Conservation (phyloP, 305 asterid genomes). For the Withania somnifera region DNA sequence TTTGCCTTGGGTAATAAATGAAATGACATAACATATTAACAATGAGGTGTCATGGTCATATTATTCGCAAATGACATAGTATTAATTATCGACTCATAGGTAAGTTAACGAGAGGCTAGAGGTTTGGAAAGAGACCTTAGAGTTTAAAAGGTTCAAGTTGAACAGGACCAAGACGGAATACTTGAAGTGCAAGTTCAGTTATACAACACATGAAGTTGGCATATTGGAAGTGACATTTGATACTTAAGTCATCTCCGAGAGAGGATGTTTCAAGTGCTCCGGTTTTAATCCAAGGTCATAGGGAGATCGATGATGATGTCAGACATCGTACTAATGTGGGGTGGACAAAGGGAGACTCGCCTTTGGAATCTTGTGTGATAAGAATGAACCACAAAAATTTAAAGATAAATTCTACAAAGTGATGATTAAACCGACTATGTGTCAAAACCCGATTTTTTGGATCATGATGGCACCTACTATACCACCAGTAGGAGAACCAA, state of each 20-base stretch:
- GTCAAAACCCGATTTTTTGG: no score
- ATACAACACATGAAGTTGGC: neutral
- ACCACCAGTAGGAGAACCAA: no score
- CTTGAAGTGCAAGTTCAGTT: neutral
- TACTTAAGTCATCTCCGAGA: neutral
- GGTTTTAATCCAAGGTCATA: neutral
- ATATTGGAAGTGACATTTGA: neutral
- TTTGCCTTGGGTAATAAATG: neutral
- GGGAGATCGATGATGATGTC: neutral
- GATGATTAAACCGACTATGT: neutral
- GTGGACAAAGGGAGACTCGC: neutral
- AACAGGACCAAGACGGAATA: neutral
- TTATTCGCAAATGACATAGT: neutral
- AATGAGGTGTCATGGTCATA: no score
- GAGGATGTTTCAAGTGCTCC: neutral
- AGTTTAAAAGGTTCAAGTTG: neutral
- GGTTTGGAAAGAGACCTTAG: rapidly evolving
- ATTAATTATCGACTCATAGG: neutral
- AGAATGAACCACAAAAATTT: neutral
- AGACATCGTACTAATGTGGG: neutral
- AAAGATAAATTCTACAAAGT: neutral
- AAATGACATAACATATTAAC: neutral
- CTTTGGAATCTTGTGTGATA: neutral
- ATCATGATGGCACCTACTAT: no score
- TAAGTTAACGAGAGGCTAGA: neutral